phyloP scores from a whole-genome alignment of 208 protist genomes.

The Trypanosoma theileri region DNA sequence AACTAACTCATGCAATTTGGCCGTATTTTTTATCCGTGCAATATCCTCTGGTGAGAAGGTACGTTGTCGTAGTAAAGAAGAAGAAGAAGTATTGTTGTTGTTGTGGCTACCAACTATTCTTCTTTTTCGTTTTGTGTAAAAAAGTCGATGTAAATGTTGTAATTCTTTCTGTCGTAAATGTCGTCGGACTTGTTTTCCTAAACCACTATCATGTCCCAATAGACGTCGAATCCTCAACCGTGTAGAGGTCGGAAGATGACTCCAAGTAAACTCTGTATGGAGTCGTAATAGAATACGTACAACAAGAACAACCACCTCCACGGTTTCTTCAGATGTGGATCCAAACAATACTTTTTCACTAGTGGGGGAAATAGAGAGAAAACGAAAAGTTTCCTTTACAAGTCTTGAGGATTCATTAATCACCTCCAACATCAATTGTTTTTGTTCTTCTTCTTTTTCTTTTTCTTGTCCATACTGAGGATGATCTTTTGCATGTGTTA shows the following conservation, averaged over 20 bases:
- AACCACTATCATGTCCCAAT: conserved; percentile 29
- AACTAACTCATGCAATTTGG: conserved; percentile 15
- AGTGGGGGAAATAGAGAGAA: conserved; percentile 9
- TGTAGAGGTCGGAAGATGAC: conserved; percentile 13
- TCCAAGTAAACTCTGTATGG: not conserved
- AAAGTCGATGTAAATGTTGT: conserved; percentile 32
- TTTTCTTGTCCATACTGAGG: not conserved
- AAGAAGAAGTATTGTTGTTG: not conserved
- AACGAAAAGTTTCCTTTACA: conserved; percentile 9
- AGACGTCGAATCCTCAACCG: conserved; percentile 29
- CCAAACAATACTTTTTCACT: conserved; percentile 26
- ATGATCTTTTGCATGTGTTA: too few species aligned
- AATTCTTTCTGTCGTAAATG: conserved; percentile 36
- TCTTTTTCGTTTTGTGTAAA: conserved; percentile 13
- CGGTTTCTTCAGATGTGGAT: conserved; percentile 3
- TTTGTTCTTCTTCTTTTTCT: not conserved
- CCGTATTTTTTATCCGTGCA: conserved; percentile 13
- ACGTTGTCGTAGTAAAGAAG: not conserved
- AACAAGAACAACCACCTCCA: conserved; percentile 10
- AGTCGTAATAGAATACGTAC: conserved; percentile 12
- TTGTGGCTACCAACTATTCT: not conserved
- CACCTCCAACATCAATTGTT: not conserved
- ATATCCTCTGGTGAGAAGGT: conserved; percentile 9
- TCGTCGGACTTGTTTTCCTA: conserved; percentile 45
- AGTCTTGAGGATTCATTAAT: not conserved